Evolutionary conservation across 192 early-diverging fungal species (phyloP), one percentile per base, ranked within the genome.

Genomic region (Oehlia diaphana): DNA sequence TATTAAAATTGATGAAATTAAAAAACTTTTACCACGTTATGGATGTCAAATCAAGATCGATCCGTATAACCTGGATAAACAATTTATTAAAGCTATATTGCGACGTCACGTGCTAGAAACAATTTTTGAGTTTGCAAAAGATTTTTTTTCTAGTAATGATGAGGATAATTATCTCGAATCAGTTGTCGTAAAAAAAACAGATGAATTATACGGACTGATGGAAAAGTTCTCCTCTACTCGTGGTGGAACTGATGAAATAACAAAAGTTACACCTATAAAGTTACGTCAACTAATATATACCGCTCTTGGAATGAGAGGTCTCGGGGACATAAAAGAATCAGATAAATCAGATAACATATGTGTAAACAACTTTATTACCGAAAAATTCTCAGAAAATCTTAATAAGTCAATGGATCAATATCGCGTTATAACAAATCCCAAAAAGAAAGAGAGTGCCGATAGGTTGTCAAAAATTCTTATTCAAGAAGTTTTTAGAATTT

Each of bases 271-370:
- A 0, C 28, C 67, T 19, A 69, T n/a, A 16, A 69, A 69, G 19
- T 69, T 69, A 33, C 67, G 67, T 19, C 67, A 69, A 69, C 31
- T 37, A 39, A 33, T 69, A 69, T 69, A 69, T 28, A 1, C 28
- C 31, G 31, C 37, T 35, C 67, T 69, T 69, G 67, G 67, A 13
- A 37, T 16, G 31, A 69, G 67, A 69, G 67, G 31, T 37, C 21
- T 69, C 26, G 67, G 28, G 13, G 37, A 69, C 16, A 16, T 39
- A 7, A 39, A 7, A 2, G 14, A 69, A 7, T 39, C 67, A 16
- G 28, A n/a, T 35, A 14, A 53, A 16, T 4, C 13, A 53, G 31
- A 31, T 31, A 31, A 31, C 31, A 31, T 31, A 1, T 58, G 2
- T 58, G 5, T 53, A 53, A 13, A 53, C 4, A 19, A 21, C 3